Base-by-base conservation (phyloP, 1,284 basidiomycete genomes). In the Sporisorium iseilematis-ciliati region DNA sequence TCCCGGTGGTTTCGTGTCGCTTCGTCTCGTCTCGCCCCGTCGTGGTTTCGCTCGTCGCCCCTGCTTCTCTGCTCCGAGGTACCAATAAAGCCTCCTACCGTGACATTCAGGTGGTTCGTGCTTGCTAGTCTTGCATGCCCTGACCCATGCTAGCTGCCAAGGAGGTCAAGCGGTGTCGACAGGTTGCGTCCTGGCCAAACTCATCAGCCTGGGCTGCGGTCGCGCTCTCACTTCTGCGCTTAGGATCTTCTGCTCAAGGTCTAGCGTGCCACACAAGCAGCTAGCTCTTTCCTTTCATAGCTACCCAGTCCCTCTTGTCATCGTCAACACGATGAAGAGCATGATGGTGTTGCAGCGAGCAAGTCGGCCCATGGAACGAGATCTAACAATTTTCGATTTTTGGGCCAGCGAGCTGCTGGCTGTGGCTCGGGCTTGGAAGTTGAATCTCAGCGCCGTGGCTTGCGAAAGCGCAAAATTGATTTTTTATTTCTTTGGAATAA, bases 401-500 rank as follows among this genome's bases (percentile, higher is more conserved):
- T 26, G 29, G 26, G 48, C n/a, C 48, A 20, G n/a, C 29, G 48
- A 48, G 45, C 20, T 23, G 7, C n/a, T 29, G 29, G 29, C 29
- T 29, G 14, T 41, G 40, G 45, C 10, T 20, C 16, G 25, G 23
- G 5, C 10, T 29, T 46, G 45, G 45, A 46, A 46, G 45, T 46
- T 46, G 45, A 46, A 46, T 26, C 23, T 45, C 43, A 46, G 25
- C n/a, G n/a, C 26, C 26, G 18, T 43, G 3, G 18, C 16, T 46
- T 46, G 12, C 25, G 43, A 63, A 29, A 29, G 29, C 29, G 29
- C 8, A 29, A 29, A 29, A 29, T 29, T 8, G 29, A 29, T 56
- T 56, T 56, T 38, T 20, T 8, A 21, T 42, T 58, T 58, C 38
- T 41, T 31, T 51, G 4, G 29, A 29, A 29, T 29, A 29, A 29